Base-by-base conservation (phyloP, 345 rosid species). In the Capsella bursapastoris region DNA sequence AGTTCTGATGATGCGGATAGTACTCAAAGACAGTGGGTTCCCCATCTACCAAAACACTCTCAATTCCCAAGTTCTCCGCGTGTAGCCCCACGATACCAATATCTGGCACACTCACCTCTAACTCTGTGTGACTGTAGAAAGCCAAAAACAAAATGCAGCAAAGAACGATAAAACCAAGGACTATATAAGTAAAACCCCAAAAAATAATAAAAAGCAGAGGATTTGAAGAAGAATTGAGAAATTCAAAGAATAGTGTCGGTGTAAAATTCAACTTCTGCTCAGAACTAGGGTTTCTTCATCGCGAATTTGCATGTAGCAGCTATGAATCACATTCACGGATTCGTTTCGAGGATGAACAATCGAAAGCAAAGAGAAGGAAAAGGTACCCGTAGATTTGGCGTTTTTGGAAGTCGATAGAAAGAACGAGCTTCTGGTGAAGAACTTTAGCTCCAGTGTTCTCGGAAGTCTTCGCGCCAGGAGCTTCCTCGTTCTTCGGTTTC, bases 371-470 rank as follows among this genome's bases (percentile, higher is more conserved):
- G 38, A 48, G 71, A 70, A 25, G 51, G 25, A 3, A 74, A 22
- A 79, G 76, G 72, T n/a, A 92, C 98, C 99, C 97, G 81, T 82
- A 86, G 78, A 95, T 92, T 80, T 83, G 90, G 75, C 84, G 92
- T 65, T 79, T 78, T 16, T 82, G 84, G 62, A 85, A 73, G 83
- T 95, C 97, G 52, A 95, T 78, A 41, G 92, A 89, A 66, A 95
- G 97, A 79, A 90, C 89, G 53, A 95, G 97, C 86, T 90, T 95
- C 90, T 95, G 99, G 78, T 90, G 97, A 70, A 89, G 93, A 27
- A 92, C 90, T 18, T 87, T 81, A 34, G 93, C 97, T 57, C 90
- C 92, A 34, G 97, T 80, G 75, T 83, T 81, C 25, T 87, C 96
- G 45, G 88, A 82, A 78, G 87, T 82, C 73, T 83, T 81, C 9